Evolutionary conservation across 2,329 filamentous ascomycete species (phyloP), one percentile per base, ranked within the genome.

Genomic region (Oidium heveae): DNA sequence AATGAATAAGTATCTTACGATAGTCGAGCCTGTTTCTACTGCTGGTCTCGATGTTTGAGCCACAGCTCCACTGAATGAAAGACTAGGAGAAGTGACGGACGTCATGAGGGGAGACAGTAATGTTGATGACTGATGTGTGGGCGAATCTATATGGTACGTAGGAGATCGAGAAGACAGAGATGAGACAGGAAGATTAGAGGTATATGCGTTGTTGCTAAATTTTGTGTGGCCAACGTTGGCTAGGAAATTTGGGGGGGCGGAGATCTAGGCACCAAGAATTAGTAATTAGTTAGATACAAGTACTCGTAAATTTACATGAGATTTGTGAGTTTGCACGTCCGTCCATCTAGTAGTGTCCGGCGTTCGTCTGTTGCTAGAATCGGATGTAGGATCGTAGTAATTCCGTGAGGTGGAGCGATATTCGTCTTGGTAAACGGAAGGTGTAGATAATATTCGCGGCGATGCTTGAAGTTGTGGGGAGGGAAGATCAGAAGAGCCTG

Each of bases 171-270:
- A 68, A 50, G 70, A 68, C 58, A 71, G 72, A 20, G 67, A 67
- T 24, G 57, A 20, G n/a, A 69, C 62, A 54, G 67, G 63, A 41
- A 70, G 66, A 37, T 74, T 72, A 50, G 74, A 75, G 53, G 69
- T 69, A 63, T 74, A 73, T 60, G 64, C 65, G 57, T 68, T 67
- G 68, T 71, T 73, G 64, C 72, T 72, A 59, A 75, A 76, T 50
- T 71, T 68, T 46, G 71, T 63, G 55, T 65, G 66, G 56, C 75
- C 72, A 58, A 65, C 62, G 52, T 64, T 59, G 58, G 66, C 62
- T 44, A 70, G 59, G 64, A 75, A 74, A 55, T 63, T 65, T 66
- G 75, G 76, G 34, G 70, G 64, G 59, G 77, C 74, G 63, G 70
- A 73, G 63, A 67, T 65, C 73, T 75, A 56, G 33, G 18, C 6